Conservation (phyloP, 2,329 filamentous ascomycete genomes). For the Ophiostoma sp. region DNA sequence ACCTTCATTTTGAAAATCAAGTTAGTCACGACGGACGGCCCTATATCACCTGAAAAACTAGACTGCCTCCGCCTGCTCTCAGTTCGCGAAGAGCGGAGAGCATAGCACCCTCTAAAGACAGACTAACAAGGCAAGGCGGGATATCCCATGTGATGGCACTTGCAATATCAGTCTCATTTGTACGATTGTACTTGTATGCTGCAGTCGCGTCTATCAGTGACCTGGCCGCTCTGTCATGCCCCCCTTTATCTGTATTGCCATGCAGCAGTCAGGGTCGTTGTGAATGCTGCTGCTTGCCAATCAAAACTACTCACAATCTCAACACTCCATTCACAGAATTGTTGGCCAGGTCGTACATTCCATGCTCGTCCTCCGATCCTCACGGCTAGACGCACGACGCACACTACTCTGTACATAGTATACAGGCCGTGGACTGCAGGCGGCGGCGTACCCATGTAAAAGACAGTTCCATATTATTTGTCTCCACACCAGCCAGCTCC, state of each 20-base stretch:
- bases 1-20: neutral
- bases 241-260: too few relatives aligned
- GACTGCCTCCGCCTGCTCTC: neutral
- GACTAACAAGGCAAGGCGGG: neutral
- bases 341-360: constrained; percentile 10
- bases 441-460: constrained; percentile 1
- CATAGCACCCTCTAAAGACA: neutral
- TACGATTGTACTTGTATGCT: neutral
- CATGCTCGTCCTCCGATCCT: neutral
- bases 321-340: neutral
- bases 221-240: too few relatives aligned
- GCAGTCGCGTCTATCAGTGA: neutral
- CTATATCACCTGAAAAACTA: neutral
- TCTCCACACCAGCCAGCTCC: constrained; percentile 13
- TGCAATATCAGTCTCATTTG: neutral
- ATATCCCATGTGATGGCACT: constrained; percentile 13
- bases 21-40: neutral
- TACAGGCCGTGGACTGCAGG: neutral
- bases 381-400: neutral
- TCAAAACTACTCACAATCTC: neutral
- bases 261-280: too few relatives aligned
- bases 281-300: neutral
- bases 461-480: neutral
- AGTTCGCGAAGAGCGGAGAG: neutral
- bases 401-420: neutral